phyloP scores from a whole-genome alignment of 2,329 filamentous ascomycete genomes.

The Mollisia scopiformis region DNA sequence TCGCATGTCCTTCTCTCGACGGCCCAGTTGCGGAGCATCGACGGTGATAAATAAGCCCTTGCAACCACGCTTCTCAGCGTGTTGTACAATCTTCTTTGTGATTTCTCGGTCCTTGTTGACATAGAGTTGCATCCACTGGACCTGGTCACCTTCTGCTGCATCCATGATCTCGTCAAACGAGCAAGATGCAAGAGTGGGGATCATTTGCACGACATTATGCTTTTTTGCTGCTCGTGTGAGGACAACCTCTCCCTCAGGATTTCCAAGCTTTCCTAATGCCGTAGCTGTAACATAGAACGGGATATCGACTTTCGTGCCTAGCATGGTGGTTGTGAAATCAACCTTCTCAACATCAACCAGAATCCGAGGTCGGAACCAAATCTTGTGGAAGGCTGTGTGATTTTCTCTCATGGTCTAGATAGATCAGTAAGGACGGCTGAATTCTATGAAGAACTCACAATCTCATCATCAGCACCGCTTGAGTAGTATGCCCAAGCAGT shows the following conservation, averaged over 20 bases:
- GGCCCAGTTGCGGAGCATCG: slow-evolving; percentile 92
- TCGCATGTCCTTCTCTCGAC: slow-evolving; percentile 97
- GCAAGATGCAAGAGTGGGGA: slow-evolving; percentile 94
- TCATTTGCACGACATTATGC: slow-evolving; percentile 97
- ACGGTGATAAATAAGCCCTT: slow-evolving; percentile 98
- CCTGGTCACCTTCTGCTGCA: slow-evolving; percentile 75
- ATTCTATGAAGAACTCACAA: slow-evolving; percentile 53
- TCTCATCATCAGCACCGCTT: slow-evolving; percentile 87
- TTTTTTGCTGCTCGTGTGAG: slow-evolving; percentile 82
- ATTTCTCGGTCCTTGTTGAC: slow-evolving; percentile 95
- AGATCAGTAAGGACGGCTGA: slow-evolving; percentile 18
- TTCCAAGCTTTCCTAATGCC: slow-evolving; percentile 90
- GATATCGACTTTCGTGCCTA: slow-evolving; percentile 80
- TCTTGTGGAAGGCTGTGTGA: slow-evolving; percentile 93
- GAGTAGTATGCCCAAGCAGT: slow-evolving; percentile 98
- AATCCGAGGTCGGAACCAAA: slow-evolving; percentile 92
- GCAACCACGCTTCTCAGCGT: slow-evolving; percentile 90
- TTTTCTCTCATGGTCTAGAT: slow-evolving; percentile 88
- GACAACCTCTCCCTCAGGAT: slow-evolving; percentile 91
- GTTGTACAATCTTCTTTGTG: slow-evolving; percentile 86
- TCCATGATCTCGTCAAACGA: slow-evolving; percentile 98
- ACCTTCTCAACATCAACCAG: slow-evolving; percentile 89
- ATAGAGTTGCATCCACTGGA: slow-evolving; percentile 94
- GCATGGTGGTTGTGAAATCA: slow-evolving; percentile 89
- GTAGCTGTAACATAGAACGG: slow-evolving; percentile 98